Percentiles rank a stretch among this genome's conserved stretches.
Evolutionary conservation across 2,329 filamentous ascomycete genomes (phyloP).

Genomic region (Fusarium domesticum): DNA sequence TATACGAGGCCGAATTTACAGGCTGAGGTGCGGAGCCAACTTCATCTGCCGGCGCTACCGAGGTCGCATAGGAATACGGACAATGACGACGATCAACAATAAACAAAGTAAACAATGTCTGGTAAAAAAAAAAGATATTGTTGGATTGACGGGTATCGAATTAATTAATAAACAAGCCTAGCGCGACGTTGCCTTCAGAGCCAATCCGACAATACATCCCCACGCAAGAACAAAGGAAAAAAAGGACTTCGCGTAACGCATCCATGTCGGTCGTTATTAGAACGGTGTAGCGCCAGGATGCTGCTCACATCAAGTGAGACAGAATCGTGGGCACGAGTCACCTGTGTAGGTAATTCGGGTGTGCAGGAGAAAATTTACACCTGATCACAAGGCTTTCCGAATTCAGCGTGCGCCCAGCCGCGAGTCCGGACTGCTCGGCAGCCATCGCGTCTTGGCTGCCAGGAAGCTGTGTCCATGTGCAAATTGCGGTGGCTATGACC

Average conservation of each 20-base stretch:
- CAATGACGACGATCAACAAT: not conserved
- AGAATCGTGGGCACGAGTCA: constrained; percentile 2
- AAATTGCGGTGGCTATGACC: constrained; percentile 8
- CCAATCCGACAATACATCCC: constrained; percentile 25
- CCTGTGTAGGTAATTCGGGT: constrained; percentile 20
- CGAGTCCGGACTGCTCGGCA: constrained; percentile 15
- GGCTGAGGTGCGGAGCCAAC: not conserved
- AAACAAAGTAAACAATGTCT: not conserved
- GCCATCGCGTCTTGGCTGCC: constrained; percentile 18
- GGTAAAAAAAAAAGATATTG: constrained; percentile 13
- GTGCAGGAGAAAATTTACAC: constrained; percentile 9
- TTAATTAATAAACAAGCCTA: constrained; percentile 30
- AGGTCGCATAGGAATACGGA: not conserved
- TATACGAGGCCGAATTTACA: not conserved
- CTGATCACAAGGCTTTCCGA: constrained; percentile 10
- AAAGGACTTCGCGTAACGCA: constrained; percentile 6
- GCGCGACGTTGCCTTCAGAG: constrained; percentile 25
- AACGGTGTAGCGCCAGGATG: constrained; percentile 13
- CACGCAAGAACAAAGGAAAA: constrained; percentile 22
- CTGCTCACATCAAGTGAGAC: not conserved
- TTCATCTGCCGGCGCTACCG: not conserved
- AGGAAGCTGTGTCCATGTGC: constrained; percentile 13
- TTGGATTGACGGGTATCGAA: constrained; percentile 32
- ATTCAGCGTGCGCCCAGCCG: constrained; percentile 9
- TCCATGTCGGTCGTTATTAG: constrained; percentile 21